phyloP scores from a whole-genome alignment of 2,329 filamentous ascomycete genomes.

The Fusarium metavorans region DNA sequence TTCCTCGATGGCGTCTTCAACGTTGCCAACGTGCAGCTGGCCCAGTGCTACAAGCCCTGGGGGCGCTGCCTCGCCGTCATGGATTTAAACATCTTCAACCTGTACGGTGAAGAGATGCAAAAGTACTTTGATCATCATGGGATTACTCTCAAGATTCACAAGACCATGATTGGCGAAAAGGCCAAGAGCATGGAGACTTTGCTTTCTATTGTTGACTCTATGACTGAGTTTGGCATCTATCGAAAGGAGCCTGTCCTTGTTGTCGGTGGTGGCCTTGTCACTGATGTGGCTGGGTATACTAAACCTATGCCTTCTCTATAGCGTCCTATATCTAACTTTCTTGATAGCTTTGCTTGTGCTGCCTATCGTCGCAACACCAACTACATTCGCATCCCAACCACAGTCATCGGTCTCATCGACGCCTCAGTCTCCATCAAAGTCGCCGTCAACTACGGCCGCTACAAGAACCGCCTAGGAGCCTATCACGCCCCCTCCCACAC shows the following conservation, averaged over 20 bases:
- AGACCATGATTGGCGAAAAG: conserved; percentile 81
- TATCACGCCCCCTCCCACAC: conserved; percentile 80
- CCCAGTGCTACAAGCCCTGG: conserved; percentile 74
- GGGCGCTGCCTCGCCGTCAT: conserved; percentile 75
- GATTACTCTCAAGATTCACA: conserved; percentile 73
- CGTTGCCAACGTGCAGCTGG: conserved; percentile 68
- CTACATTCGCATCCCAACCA: conserved; percentile 80
- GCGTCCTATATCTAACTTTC: not conserved
- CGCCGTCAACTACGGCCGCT: conserved; percentile 81
- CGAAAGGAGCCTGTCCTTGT: conserved; percentile 76
- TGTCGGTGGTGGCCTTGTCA: conserved; percentile 77
- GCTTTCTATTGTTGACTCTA: conserved; percentile 76
- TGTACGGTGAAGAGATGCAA: conserved; percentile 76
- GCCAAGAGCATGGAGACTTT: conserved; percentile 79
- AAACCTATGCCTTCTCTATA: not conserved
- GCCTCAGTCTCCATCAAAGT: conserved; percentile 83
- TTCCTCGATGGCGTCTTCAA: conserved; percentile 79
- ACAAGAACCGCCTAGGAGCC: conserved; percentile 80
- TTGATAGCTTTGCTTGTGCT: conserved; percentile 74
- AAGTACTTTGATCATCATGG: conserved; percentile 75
- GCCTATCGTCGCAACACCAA: conserved; percentile 79
- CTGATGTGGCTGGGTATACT: conserved; percentile 78
- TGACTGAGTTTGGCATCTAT: conserved; percentile 79
- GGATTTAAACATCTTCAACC: conserved; percentile 76
- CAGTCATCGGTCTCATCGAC: conserved; percentile 80